Conservation (phyloP, 768 basidiomycete species). For the Trametes maxima region DNA sequence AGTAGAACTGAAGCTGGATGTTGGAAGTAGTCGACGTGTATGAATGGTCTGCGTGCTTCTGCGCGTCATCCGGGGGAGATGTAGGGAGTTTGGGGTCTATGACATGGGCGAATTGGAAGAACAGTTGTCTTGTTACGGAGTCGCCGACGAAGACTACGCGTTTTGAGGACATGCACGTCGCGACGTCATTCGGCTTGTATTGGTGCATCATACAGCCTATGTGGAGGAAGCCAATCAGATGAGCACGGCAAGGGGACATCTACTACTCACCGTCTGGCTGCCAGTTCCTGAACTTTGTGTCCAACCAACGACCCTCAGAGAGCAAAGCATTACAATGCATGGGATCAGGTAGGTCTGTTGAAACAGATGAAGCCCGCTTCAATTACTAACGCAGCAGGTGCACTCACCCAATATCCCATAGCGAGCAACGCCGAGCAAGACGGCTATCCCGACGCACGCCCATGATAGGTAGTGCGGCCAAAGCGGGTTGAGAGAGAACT, state of each 20-base stretch:
- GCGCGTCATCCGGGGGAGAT: constrained; percentile 52
- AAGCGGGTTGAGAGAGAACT: constrained; percentile 37
- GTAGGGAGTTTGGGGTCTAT: constrained; percentile 60
- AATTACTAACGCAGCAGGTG: neutral
- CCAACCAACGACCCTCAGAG: constrained; percentile 78
- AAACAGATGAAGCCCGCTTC: neutral
- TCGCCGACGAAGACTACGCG: constrained; percentile 82
- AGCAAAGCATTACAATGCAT: constrained; percentile 73
- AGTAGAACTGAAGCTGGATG: constrained; percentile 60
- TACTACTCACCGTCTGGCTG: constrained; percentile 75
- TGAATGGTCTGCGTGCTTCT: constrained; percentile 70
- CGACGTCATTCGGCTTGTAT: constrained; percentile 58
- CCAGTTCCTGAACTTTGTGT: constrained; percentile 68
- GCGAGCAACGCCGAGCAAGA: constrained; percentile 48
- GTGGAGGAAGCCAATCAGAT: constrained; percentile 12
- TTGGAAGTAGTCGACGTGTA: constrained; percentile 45
- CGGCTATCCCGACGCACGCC: constrained; percentile 40
- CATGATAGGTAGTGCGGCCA: constrained; percentile 55
- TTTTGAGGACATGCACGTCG: constrained; percentile 56
- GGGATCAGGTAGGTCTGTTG: constrained; percentile 70
- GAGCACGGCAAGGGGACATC: neutral
- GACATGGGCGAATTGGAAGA: constrained; percentile 69
- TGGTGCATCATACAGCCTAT: constrained; percentile 80
- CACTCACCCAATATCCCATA: constrained; percentile 48
- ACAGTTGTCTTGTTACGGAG: constrained; percentile 78